These are phyloP conservation scores for Neurospora intermedia DNA, from an alignment of 495 filamentous ascomycete genomes.

Conservation along the genomic window DNA sequence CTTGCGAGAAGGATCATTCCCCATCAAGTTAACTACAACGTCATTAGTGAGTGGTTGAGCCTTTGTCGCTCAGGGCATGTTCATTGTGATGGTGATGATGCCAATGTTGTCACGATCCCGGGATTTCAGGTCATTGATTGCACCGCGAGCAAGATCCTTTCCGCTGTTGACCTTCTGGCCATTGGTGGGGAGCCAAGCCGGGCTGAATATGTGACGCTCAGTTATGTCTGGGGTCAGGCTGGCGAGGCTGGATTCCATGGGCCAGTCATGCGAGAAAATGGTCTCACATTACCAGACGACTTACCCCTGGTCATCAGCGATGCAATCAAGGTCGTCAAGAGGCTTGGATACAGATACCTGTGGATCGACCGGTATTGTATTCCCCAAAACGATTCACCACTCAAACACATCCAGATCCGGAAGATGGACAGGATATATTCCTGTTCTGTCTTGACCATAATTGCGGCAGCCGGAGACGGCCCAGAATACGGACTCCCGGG, in stretches of 20 bases:
- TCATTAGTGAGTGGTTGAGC: neutral
- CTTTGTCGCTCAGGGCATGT: neutral
- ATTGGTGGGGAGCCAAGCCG: too few relatives aligned
- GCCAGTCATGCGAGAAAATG: neutral
- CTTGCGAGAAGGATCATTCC: neutral
- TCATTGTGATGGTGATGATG: neutral
- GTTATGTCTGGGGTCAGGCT: neutral
- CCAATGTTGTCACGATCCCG: neutral
- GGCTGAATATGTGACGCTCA: neutral
- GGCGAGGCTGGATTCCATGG: neutral
- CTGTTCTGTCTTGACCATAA: slow-evolving; percentile 9
- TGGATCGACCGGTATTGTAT: slow-evolving; percentile 20
- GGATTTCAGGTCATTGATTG: neutral
- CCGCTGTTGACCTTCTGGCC: neutral
- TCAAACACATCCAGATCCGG: slow-evolving; percentile 13
- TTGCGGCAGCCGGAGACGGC: slow-evolving; percentile 14
- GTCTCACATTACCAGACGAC: neutral
- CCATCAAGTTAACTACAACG: neutral
- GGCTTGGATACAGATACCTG: slow-evolving; percentile 11
- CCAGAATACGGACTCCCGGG: slow-evolving; percentile 16
- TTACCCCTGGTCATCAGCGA: neutral
- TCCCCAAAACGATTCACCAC: slow-evolving; percentile 2
- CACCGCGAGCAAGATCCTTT: neutral
- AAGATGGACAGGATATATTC: slow-evolving; percentile 19
- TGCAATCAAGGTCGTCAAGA: neutral